phyloP scores from a whole-genome alignment of 176 grass and related monocot genomes.

The Tillandsia leiboldiana region DNA sequence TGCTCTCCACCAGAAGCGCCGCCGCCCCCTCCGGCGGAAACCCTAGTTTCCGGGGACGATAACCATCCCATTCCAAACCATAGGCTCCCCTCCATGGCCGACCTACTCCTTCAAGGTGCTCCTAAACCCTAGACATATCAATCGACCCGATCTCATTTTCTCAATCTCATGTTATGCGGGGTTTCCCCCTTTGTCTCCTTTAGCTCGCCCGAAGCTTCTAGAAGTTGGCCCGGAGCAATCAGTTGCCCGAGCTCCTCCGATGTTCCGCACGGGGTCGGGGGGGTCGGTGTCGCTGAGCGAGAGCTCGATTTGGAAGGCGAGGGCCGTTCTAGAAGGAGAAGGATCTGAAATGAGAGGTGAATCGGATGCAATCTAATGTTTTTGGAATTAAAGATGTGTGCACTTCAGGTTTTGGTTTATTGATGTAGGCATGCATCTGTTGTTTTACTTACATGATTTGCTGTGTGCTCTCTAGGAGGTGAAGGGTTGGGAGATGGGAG shows the following conservation, averaged over 20 bases:
- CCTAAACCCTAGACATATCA: neutral
- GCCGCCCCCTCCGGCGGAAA: neutral
- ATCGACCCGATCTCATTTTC: neutral
- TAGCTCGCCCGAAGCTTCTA: conserved; percentile 21
- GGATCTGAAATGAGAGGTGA: conserved; percentile 38
- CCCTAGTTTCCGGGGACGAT: conserved; percentile 8
- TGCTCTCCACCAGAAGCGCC: neutral
- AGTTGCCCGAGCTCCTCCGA: conserved; percentile 2
- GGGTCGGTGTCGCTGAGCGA: conserved; percentile 41
- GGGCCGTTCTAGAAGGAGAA: conserved; percentile 37
- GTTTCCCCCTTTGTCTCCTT: neutral
- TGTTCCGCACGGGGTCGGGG: conserved; percentile 41
- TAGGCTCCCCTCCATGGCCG: conserved; percentile 23
- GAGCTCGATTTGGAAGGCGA: conserved; percentile 46
- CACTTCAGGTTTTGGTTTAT: neutral
- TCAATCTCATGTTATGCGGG: neutral
- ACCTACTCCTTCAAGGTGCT: conserved; percentile 24
- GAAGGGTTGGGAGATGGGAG: conserved; percentile 35
- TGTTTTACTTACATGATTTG: conserved; percentile 1
- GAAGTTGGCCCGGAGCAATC: neutral
- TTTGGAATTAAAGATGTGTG: conserved; percentile 4
- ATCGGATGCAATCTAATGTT: conserved; percentile 12
- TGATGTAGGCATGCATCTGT: neutral
- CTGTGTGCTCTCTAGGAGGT: conserved; percentile 25
- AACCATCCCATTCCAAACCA: neutral